phyloP scores from a whole-genome alignment of 495 filamentous ascomycete species.

The Penicillium daleae region DNA sequence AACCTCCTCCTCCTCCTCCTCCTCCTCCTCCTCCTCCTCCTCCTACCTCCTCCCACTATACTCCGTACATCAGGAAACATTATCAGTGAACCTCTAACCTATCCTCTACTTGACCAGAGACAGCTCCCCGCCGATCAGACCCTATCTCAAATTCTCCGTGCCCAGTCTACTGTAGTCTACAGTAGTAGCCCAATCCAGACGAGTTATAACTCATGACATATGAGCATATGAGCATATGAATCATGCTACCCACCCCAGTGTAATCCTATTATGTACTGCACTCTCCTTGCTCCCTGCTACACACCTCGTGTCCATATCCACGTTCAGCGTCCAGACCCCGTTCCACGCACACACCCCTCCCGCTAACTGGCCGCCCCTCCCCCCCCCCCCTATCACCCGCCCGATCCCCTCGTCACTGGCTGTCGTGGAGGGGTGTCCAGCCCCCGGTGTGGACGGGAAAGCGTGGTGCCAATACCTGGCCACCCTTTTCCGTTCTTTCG shows the following conservation, averaged over 20 bases:
- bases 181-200: no score
- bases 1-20: no score
- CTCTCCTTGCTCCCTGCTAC: background rate
- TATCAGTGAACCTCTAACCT: no score
- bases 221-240: no score
- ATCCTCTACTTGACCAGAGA: no score
- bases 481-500: background rate
- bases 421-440: background rate
- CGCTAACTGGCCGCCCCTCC: constrained; percentile 8
- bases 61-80: no score
- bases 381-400: background rate
- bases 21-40: no score
- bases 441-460: background rate
- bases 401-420: background rate
- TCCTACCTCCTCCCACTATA: no score
- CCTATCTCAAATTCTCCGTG: background rate
- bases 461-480: background rate
- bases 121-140: constrained; percentile 2
- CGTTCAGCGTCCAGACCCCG: constrained; percentile 16
- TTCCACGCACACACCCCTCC: constrained; percentile 3
- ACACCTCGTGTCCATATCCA: no score
- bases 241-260: no score
- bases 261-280: background rate
- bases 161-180: no score
- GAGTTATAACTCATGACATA: background rate